phyloP scores from a whole-genome alignment of 768 basidiomycete species.

The Amanita fuliginea region DNA sequence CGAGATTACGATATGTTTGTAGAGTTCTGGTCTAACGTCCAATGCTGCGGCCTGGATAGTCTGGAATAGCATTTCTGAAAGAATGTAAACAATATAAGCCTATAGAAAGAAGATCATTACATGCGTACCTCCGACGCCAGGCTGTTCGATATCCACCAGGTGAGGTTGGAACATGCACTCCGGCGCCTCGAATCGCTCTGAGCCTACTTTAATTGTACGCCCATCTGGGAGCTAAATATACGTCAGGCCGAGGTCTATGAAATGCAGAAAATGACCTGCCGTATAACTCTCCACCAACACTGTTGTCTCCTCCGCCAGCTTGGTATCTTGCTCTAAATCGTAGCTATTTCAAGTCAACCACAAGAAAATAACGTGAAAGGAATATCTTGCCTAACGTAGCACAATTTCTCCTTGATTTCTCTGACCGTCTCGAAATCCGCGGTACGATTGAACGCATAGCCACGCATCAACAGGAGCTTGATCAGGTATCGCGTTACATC shows the following conservation, averaged over 20 bases:
- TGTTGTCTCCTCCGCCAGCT: slow-evolving; percentile 91
- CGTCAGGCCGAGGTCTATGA: background rate
- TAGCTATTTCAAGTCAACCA: slow-evolving; percentile 41
- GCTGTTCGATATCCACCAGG: slow-evolving; percentile 93
- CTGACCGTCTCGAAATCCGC: slow-evolving; percentile 99
- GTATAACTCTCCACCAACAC: slow-evolving; percentile 94
- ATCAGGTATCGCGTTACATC: slow-evolving; percentile 98
- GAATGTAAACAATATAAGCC: background rate
- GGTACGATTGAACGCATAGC: slow-evolving; percentile 99
- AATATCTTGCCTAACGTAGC: slow-evolving; percentile 77
- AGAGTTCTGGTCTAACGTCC: slow-evolving; percentile 82
- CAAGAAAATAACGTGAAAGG: background rate
- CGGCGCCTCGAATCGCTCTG: slow-evolving; percentile 96
- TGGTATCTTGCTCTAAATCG: slow-evolving; percentile 92
- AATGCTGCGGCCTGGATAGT: slow-evolving; percentile 89
- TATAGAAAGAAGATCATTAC: background rate
- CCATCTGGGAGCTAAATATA: slow-evolving; percentile 77
- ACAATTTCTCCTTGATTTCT: slow-evolving; percentile 98
- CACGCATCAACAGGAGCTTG: slow-evolving; percentile 99
- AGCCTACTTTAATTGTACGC: slow-evolving; percentile 92
- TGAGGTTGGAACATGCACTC: slow-evolving; percentile 99
- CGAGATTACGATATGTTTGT: slow-evolving; percentile 96
- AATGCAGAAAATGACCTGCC: slow-evolving; percentile 25
- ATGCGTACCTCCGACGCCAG: slow-evolving; percentile 75
- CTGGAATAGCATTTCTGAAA: slow-evolving; percentile 87